Percentiles rank a stretch among this genome's conserved stretches.
Evolutionary conservation across 2,329 filamentous ascomycete genomes (phyloP).

Genomic region (Myotisia sp.): DNA sequence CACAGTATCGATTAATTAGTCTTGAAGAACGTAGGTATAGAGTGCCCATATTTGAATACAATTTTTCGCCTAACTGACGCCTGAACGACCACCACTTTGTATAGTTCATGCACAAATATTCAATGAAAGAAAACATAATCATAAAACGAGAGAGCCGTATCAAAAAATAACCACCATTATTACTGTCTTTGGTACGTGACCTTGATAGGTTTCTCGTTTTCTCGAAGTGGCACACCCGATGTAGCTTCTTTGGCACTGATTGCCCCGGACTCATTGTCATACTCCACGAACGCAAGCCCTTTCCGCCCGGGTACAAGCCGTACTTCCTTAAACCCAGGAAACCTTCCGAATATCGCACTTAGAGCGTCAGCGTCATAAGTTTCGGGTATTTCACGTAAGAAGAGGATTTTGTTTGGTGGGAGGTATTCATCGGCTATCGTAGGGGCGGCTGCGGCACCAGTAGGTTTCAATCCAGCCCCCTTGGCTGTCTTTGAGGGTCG

Average conservation of each 20-base stretch:
- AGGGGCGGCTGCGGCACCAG: constrained; percentile 49
- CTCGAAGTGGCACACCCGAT: constrained; percentile 65
- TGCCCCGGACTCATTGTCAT: constrained; percentile 75
- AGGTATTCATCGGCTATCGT: constrained; percentile 95
- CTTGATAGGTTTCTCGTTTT: constrained; percentile 64
- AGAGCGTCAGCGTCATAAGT: constrained; percentile 71
- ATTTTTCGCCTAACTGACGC: constrained; percentile 8
- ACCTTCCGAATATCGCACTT: constrained; percentile 67
- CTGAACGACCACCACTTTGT: constrained; percentile 10
- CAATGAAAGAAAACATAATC: background rate
- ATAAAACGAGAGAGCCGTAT: background rate
- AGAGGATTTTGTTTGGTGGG: constrained; percentile 91
- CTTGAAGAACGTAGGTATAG: too few relatives aligned
- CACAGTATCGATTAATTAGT: too few relatives aligned
- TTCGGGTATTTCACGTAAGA: constrained; percentile 82
- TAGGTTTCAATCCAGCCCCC: constrained; percentile 62
- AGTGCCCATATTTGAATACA: too few relatives aligned
- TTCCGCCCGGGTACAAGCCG: constrained; percentile 71
- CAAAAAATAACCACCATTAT: constrained; percentile 10
- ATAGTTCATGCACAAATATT: constrained; percentile 3
- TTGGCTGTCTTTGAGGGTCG: constrained; percentile 57
- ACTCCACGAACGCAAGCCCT: constrained; percentile 92
- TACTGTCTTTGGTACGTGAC: constrained; percentile 93
- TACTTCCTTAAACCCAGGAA: constrained; percentile 89
- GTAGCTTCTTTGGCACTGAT: constrained; percentile 91